Percentiles rank a stretch among this genome's conserved stretches.
Conservation (phyloP, 2,329 filamentous ascomycete species). For the Aspergillus ochraceoroseus region DNA sequence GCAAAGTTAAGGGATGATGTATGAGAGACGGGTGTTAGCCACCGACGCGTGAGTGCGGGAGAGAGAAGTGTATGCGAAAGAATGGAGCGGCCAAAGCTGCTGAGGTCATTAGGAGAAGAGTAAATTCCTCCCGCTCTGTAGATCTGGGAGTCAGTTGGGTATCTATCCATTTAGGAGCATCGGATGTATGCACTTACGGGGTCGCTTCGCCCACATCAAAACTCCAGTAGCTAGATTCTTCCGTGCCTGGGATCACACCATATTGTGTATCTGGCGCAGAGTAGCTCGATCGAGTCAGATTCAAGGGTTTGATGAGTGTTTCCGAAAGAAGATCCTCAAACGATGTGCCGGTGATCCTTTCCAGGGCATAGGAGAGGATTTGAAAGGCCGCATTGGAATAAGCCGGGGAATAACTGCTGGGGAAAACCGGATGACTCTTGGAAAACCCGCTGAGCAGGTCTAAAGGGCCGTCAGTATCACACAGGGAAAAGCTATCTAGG, state of each 20-base stretch:
- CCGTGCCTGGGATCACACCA: conserved; percentile 38
- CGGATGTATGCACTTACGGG: too few species aligned
- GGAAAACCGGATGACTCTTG: conserved; percentile 30
- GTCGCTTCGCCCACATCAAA: conserved; percentile 39
- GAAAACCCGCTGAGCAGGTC: conserved; percentile 36
- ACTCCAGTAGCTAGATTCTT: conserved; percentile 29
- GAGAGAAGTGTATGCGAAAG: conserved; percentile 38
- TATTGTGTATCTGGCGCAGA: conserved; percentile 13
- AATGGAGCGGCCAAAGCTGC: conserved; percentile 44
- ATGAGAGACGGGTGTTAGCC: conserved; percentile 43
- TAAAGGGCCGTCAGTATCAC: conserved; percentile 14
- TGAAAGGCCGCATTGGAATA: conserved; percentile 40
- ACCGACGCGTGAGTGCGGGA: conserved; percentile 38
- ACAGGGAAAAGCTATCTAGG: conserved; percentile 10
- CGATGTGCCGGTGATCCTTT: conserved; percentile 37
- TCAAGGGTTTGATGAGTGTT: conserved; percentile 38
- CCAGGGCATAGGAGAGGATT: conserved; percentile 38
- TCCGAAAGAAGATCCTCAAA: conserved; percentile 36
- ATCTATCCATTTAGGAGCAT: too few species aligned
- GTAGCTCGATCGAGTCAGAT: conserved; percentile 36
- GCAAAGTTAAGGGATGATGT: conserved; percentile 38
- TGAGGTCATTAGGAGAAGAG: conserved; percentile 43
- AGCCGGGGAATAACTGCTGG: conserved; percentile 29
- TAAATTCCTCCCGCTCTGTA: conserved; percentile 44
- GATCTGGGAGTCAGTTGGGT: neutral